Percentiles rank a stretch among this genome's conserved stretches.
Conservation (phyloP, 2,329 filamentous ascomycete species). For the Neurospora sp. region DNA sequence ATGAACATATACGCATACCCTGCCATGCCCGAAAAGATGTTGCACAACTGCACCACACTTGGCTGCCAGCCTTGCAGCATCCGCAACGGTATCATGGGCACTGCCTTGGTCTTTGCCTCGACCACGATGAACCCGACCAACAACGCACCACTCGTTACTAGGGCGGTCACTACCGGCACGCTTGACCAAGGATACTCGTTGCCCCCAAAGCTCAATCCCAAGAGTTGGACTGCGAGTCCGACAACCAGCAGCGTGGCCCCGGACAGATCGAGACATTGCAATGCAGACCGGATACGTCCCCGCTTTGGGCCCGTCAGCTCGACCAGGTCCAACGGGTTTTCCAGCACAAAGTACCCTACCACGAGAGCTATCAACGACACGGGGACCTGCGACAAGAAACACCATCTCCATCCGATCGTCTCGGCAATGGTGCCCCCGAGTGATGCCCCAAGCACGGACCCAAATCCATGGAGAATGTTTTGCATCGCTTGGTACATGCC, state of each 20-base stretch:
- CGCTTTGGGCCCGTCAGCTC: conserved; percentile 15
- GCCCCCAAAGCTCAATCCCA: conserved; percentile 43
- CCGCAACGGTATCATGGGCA: conserved; percentile 41
- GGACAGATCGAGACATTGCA: conserved; percentile 45
- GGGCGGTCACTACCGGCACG: conserved; percentile 32
- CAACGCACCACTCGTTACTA: conserved; percentile 32
- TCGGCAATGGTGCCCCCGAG: conserved; percentile 55
- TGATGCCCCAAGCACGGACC: conserved; percentile 50
- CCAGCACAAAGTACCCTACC: conserved; percentile 41
- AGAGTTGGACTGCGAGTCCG: conserved; percentile 45
- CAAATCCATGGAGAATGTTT: conserved; percentile 50
- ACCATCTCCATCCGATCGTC: conserved; percentile 57
- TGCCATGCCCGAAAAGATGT: conserved; percentile 47
- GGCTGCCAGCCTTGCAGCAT: conserved; percentile 46
- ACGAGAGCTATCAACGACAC: conserved; percentile 42
- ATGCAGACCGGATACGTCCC: conserved; percentile 27
- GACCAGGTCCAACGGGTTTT: conserved; percentile 25
- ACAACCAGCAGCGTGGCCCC: conserved; percentile 46
- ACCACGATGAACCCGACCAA: conserved; percentile 34
- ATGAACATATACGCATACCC: conserved; percentile 61
- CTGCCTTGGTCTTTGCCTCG: conserved; percentile 37
- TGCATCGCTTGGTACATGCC: conserved; percentile 51
- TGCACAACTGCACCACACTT: conserved; percentile 45
- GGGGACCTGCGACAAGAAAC: conserved; percentile 51
- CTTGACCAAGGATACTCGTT: conserved; percentile 43